Evolutionary conservation across 164 flowering plant species (phyloP), one percentile per base, ranked within the genome.

Genomic region (Santalum album): DNA sequence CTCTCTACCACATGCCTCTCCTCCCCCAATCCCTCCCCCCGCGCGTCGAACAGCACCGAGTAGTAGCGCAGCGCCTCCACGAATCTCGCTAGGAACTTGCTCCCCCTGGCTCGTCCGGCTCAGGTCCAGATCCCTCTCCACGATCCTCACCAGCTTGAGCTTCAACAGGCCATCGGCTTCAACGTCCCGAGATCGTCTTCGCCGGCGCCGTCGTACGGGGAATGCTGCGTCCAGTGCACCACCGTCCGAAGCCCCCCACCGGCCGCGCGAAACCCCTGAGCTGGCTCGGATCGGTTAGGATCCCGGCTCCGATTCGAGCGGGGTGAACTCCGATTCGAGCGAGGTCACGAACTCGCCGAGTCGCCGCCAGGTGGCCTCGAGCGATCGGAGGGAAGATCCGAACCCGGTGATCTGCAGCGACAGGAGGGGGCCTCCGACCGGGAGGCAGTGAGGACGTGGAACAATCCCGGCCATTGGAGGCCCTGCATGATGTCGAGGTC

Each of bases 161-260:
- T 66, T 64, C 61, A 82, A 18, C 54, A 61, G 1, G 59, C 56
- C 51, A 91, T 48, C 67, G 82, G 19, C 49, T 68, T 63, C 67
- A 87, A 36, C 51, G 86, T 66, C 10, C 80, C 84, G 0, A 65
- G 22, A 58, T 84, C 92, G n/a, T 86, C 79, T n/a, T n/a, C n/a
- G 7, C 96, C 98, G 0, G 85, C 82, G 7, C 86, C 53, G 63
- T 88, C 95, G 66, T 88, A 91, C 62, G 86, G 43, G 49, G 85
- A 77, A 50, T 91, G 98, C 45, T 86, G 96, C 85, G 84, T 78
- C 90, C 92, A 91, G 56, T 88, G 96, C 7, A 91, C 88, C 44
- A 86, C 84, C 0, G 70, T 58, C 0, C n/a, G n/a, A n/a, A n/a
- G 83, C 75, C 62, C 86, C 96, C n/a, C n/a, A n/a, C n/a, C n/a